Percentiles rank a stretch among this genome's conserved stretches.
Evolutionary conservation across 345 rosid genomes (phyloP).

Genomic region (Hibiscus mutabilis): DNA sequence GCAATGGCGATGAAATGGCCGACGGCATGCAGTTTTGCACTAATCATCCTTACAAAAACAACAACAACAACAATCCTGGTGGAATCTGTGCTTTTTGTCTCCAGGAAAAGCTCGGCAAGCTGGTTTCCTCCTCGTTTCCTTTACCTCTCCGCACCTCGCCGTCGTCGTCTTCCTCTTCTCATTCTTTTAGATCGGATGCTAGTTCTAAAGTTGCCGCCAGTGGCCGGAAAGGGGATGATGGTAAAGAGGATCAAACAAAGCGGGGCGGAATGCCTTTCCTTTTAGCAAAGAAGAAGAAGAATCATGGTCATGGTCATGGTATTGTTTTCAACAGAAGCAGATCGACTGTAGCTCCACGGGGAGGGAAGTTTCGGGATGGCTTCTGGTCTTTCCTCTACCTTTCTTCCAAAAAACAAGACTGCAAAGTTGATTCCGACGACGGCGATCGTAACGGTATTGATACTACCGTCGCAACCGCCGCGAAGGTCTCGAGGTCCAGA

Average conservation of each 20-base stretch:
- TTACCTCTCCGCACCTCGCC: conserved; percentile 40
- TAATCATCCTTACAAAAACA: too few relatives aligned
- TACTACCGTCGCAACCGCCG: too few relatives aligned
- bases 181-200: conserved; percentile 77
- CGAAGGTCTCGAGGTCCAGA: conserved; percentile 82
- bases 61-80: conserved; percentile 46
- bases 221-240: too few relatives aligned
- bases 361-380: conserved; percentile 35
- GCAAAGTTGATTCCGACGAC: too few relatives aligned
- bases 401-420: conserved; percentile 29
- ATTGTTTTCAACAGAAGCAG: conserved; percentile 75
- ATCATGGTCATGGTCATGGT: conserved; percentile 17
- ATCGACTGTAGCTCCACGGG: conserved; percentile 43
- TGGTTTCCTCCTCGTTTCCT: conserved; percentile 82
- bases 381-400: conserved; percentile 86
- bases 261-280: conserved; percentile 56
- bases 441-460: too few relatives aligned
- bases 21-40: too few relatives aligned
- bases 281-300: conserved; percentile 50
- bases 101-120: conserved; percentile 93
- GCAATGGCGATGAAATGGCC: conserved; percentile 35
- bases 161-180: conserved; percentile 37
- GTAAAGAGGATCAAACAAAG: conserved; percentile 23
- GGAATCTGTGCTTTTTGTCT: conserved; percentile 99
- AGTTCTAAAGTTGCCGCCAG: too few relatives aligned